Conservation (phyloP, 2,329 filamentous ascomycete species). For the Aspergillus thermomutatus region DNA sequence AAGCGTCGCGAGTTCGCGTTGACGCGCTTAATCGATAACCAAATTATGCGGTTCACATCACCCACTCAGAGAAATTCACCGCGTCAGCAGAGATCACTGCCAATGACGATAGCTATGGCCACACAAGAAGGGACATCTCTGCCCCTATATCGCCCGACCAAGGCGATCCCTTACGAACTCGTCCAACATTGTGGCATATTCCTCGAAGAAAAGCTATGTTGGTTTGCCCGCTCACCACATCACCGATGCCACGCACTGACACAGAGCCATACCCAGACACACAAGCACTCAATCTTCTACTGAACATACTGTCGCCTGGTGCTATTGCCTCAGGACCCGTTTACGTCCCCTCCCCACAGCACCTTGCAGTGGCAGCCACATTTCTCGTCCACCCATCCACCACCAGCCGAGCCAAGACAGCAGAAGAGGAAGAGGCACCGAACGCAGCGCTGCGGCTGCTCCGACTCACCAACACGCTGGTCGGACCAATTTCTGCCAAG, state of each 20-base stretch:
- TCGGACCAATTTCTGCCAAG: slow-evolving; percentile 68
- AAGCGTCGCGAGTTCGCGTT: slow-evolving; percentile 1
- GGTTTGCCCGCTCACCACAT: slow-evolving; percentile 20
- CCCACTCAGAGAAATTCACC: neutral
- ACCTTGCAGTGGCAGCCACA: slow-evolving; percentile 74
- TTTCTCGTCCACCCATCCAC: slow-evolving; percentile 76
- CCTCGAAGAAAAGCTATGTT: slow-evolving; percentile 71
- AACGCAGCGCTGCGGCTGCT: slow-evolving; percentile 68
- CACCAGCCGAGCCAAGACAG: slow-evolving; percentile 67
- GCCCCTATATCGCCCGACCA: slow-evolving; percentile 51
- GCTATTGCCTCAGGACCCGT: slow-evolving; percentile 45
- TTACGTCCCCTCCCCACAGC: slow-evolving; percentile 65
- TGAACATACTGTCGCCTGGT: slow-evolving; percentile 36
- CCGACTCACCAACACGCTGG: slow-evolving; percentile 60
- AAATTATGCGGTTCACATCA: neutral
- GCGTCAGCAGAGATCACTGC: neutral
- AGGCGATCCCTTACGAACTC: slow-evolving; percentile 60
- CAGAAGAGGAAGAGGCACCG: slow-evolving; percentile 61
- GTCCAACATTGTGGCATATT: slow-evolving; percentile 67
- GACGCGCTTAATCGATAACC: neutral
- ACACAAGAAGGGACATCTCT: slow-evolving; percentile 8
- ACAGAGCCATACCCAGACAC: slow-evolving; percentile 40
- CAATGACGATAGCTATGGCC: slow-evolving; percentile 17
- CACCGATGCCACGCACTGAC: slow-evolving; percentile 5
- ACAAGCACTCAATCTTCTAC: slow-evolving; percentile 62